Evolutionary conservation across 2,329 filamentous ascomycete species (phyloP).

Genomic region (Cyclaneusma minus): DNA sequence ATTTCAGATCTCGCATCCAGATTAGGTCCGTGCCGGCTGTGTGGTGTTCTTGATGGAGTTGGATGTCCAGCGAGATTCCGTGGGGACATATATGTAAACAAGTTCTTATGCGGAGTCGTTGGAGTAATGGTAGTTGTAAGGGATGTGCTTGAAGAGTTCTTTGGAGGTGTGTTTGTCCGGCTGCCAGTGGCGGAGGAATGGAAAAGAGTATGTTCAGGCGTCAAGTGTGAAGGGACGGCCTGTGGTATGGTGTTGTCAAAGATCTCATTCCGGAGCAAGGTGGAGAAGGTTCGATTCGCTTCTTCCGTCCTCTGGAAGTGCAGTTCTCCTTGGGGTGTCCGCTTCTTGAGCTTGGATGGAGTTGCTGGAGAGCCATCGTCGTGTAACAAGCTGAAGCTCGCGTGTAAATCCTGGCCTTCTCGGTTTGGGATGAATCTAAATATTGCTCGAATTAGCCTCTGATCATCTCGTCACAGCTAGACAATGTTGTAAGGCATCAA

Average conservation of each 20-base stretch:
- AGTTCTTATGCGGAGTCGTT: constrained; percentile 91
- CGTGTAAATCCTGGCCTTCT: constrained; percentile 81
- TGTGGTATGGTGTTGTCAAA: constrained; percentile 87
- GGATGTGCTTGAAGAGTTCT: constrained; percentile 39
- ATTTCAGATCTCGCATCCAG: constrained; percentile 82
- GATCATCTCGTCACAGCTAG: too few relatives aligned
- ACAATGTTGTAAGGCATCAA: too few relatives aligned
- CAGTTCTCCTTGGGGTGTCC: constrained; percentile 74
- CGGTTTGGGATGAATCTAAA: constrained; percentile 86
- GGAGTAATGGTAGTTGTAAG: constrained; percentile 70
- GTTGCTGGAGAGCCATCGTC: constrained; percentile 89
- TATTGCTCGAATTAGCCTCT: too few relatives aligned
- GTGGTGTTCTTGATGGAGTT: constrained; percentile 78
- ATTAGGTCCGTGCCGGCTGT: constrained; percentile 75
- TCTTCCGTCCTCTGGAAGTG: constrained; percentile 93
- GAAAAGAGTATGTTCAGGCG: constrained; percentile 38
- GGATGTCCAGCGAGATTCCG: constrained; percentile 59
- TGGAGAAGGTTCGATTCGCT: constrained; percentile 86
- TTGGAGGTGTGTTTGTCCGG: constrained; percentile 69
- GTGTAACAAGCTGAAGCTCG: constrained; percentile 81
- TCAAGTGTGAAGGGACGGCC: constrained; percentile 46
- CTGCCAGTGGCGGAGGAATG: constrained; percentile 43
- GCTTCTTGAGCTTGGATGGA: constrained; percentile 70
- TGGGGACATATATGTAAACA: constrained; percentile 82
- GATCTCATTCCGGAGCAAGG: constrained; percentile 73